Base-by-base conservation (phyloP, 2,329 filamentous ascomycete genomes). In the Cytospora leucostoma region DNA sequence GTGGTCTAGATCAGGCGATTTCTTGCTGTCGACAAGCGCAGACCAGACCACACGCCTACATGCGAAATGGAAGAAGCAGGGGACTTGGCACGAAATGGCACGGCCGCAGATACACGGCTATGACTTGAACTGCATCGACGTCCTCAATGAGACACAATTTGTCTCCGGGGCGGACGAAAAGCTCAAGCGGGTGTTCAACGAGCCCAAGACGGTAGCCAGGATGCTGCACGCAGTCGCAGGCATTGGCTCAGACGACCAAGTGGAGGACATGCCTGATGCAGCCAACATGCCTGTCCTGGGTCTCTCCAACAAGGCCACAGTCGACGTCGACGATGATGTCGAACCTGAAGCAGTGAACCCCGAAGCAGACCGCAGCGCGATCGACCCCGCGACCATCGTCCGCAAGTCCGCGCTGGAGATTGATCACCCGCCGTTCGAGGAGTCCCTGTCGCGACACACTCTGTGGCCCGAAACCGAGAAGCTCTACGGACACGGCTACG, bases 31-130 rank as follows among this genome's bases (percentile, higher is more conserved):
- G 0, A 97, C 94, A 2, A 89, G 92, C 72, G 86, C 88, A 8
- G 95, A 99, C 76, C 95, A 99, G 77, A 99, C 95, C 0, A 97
- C 94, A 3, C 84, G 95, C 56, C 82, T 98, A 21, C 92, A 94
- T 74, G 89, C 92, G 1, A 80, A 88, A 71, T 98, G 94, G 95
- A 84, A 82, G 65, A 79, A 80, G 19, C 63, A 70, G 13, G 61
- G 67, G 49, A 92, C 92, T 12, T 99, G 95, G 95, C 94, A 98
- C 75, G 95, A 99, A 75, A 93, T 98, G 80, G 90, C 93, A 1
- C 84, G 95, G 56, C 95, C 95, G 4, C 95, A 99, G 74, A 99
- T 99, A 68, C 95, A 99, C 74, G 95, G 95, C 44, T 99, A 99
- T 74, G 94, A 99, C 74, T 83, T 99, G 61, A 99, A 98, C 79